Conservation (phyloP, 768 basidiomycete genomes). For the Boletus rufocinnamomeus region DNA sequence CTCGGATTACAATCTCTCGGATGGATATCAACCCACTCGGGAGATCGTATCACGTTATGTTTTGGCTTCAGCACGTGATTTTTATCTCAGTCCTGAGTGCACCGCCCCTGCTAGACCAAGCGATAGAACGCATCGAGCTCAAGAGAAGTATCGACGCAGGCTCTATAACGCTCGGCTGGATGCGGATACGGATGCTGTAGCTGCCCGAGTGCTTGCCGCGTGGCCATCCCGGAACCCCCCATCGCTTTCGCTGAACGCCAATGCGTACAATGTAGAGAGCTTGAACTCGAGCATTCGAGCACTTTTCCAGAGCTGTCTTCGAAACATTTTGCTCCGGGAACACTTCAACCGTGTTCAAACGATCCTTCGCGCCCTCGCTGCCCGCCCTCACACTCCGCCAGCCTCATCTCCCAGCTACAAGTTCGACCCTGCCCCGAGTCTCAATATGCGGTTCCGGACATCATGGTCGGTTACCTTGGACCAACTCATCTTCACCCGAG, state of each 20-base stretch:
- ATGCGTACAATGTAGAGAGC: not conserved
- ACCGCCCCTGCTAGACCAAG: too few species aligned
- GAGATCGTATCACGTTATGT: not conserved
- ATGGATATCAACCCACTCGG: not conserved
- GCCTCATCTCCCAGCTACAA: not conserved
- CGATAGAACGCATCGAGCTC: not conserved
- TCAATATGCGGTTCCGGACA: not conserved
- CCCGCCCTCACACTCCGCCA: not conserved
- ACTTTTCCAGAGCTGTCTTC: constrained; percentile 1
- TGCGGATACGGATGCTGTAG: rapidly evolving
- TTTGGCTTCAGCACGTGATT: not conserved
- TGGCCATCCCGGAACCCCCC: not conserved
- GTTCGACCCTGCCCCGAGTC: not conserved
- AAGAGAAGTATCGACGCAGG: not conserved
- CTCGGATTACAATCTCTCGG: not conserved
- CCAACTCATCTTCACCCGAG: constrained; percentile 3
- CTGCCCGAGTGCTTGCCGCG: not conserved
- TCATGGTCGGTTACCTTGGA: not conserved
- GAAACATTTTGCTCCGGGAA: not conserved
- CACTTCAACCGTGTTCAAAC: not conserved
- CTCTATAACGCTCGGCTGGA: not conserved
- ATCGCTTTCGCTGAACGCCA: not conserved
- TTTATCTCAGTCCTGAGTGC: not conserved
- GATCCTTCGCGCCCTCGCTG: not conserved
- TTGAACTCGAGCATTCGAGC: not conserved